phyloP scores from a whole-genome alignment of 371 early-diverging fungal species.

The Haplosporangium sp. region DNA sequence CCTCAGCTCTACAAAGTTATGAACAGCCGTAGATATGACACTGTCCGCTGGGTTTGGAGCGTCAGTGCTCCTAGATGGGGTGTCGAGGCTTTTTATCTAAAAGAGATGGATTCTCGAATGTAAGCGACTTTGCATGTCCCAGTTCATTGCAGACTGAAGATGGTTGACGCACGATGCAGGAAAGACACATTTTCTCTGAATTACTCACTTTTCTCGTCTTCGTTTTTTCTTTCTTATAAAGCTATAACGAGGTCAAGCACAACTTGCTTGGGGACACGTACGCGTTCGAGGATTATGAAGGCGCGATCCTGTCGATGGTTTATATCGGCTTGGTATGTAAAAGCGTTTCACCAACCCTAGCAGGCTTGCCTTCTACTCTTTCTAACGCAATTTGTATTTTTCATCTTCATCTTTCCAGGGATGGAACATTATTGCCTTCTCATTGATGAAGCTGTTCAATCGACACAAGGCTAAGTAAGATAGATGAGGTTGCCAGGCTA shows the following conservation, averaged over 20 bases:
- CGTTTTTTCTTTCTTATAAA: constrained; percentile 4
- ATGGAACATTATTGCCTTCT: constrained; percentile 17
- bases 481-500: no score
- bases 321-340: constrained; percentile 41
- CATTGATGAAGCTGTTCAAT: constrained; percentile 27
- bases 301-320: constrained; percentile 37
- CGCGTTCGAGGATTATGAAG: constrained; percentile 36
- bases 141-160: no score
- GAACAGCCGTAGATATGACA: constrained; percentile 21
- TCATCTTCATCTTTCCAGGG: not conserved
- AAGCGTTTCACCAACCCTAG: not conserved
- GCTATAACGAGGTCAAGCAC: constrained; percentile 48
- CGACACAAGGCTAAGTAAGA: constrained; percentile 37
- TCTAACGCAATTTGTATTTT: not conserved
- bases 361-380: not conserved
- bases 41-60: constrained; percentile 45
- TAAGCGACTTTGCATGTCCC: no score
- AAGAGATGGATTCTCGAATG: constrained; percentile 41
- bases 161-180: no score
- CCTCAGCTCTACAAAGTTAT: constrained; percentile 42
- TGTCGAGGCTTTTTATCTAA: constrained; percentile 50
- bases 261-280: constrained; percentile 35
- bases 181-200: not conserved
- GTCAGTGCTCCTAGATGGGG: constrained; percentile 52
- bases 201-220: not conserved